Evolutionary conservation across 1,284 basidiomycete genomes (phyloP).

Genomic region (Ceratobasidium sp.): DNA sequence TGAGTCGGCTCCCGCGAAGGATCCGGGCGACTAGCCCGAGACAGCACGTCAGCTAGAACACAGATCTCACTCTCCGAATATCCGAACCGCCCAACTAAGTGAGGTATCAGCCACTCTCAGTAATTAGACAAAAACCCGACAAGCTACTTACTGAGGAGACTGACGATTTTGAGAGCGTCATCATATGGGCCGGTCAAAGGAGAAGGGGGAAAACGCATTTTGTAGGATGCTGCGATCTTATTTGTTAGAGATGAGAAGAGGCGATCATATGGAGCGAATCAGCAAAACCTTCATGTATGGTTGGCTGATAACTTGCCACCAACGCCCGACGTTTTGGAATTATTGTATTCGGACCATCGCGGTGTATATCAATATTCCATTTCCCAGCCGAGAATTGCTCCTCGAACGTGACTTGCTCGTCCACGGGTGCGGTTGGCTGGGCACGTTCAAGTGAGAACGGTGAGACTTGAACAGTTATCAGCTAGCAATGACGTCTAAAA

Average conservation of each 20-base stretch:
- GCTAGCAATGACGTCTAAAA: too few species aligned
- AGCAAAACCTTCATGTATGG: background rate
- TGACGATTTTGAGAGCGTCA: background rate
- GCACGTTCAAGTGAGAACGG: too few species aligned
- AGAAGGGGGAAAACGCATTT: background rate
- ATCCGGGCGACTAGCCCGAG: background rate
- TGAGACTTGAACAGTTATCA: too few species aligned
- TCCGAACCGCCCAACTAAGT: background rate
- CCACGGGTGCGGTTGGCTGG: too few species aligned
- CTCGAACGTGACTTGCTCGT: background rate
- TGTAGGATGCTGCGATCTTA: background rate
- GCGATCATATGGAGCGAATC: background rate
- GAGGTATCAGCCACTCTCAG: background rate
- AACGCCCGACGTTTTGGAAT: background rate
- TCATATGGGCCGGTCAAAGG: background rate
- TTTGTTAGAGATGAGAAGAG: background rate
- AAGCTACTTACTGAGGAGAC: background rate
- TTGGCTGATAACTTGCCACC: background rate
- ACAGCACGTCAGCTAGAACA: background rate
- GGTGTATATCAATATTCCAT: background rate
- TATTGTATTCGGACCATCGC: background rate
- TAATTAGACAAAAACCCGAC: too few species aligned
- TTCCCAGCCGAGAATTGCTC: background rate
- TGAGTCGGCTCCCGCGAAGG: background rate
- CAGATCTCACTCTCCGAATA: background rate